Base-by-base conservation (phyloP, 352 stramenopile species). In the Phytophthora hibernalis region DNA sequence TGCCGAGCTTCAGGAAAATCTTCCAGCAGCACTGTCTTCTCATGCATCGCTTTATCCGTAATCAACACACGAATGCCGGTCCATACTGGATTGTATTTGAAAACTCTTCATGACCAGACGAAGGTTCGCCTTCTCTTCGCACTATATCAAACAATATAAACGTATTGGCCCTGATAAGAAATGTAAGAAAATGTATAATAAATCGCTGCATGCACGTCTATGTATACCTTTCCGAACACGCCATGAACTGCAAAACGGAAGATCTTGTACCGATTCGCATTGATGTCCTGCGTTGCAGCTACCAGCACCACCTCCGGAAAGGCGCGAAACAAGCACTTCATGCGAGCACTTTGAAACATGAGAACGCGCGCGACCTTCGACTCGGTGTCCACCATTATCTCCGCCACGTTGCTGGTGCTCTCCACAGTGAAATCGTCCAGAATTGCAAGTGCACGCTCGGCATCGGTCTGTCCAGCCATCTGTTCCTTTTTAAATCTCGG, bases 381-480 rank as follows among this genome's bases (percentile, higher is more conserved):
- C 10, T 49, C 7, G n/a, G n/a, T 3, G 5, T 49, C 20, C 42
- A 49, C 42, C 42, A 45, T 49, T n/a, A 30, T 49, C 42, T 49
- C 42, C 1, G 42, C 42, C 20, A 49, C 42, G 13, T 49, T 49
- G 2, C 42, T 20, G 0, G 22, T 16, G 5, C 18, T 30, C 2
- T 49, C 42, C 42, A 2, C 42, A 30, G 1, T 30, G 42, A 49
- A 45, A 15, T 45, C 38, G 7, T 18, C 38, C 16, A 45, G n/a
- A 22, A 45, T 45, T 24, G 38, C 38, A 49, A 49, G 42, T 15
- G 42, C 42, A 49, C 42, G 42, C 42, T 30, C 42, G 8, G 42
- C 42, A 49, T 30, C 7, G 20, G 42, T 49, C 9, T 28, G 7
- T 24, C 42, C 20, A 26, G 42, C 42, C 9, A 15, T 24, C 10